These are phyloP conservation scores for Phialocephala subalpina DNA, from an alignment of 2,329 filamentous ascomycete genomes.

Conservation along the genomic window DNA sequence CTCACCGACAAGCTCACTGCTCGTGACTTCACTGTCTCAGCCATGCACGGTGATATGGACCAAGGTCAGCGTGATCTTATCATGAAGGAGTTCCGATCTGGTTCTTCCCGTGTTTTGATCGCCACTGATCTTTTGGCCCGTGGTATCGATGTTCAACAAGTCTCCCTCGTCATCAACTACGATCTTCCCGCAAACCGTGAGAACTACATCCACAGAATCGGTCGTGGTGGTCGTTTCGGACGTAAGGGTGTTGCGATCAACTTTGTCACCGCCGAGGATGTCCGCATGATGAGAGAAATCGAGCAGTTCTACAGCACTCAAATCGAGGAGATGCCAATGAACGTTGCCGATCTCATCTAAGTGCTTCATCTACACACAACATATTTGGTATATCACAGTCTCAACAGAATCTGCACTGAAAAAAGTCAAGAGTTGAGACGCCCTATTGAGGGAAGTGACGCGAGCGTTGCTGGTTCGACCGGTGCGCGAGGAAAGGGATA, in stretches of 20 bases:
- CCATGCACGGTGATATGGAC: constrained; percentile 99
- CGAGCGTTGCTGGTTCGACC: constrained; percentile 47
- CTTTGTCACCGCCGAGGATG: constrained; percentile 99
- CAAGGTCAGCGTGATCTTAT: constrained; percentile 97
- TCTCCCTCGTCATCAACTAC: constrained; percentile 99
- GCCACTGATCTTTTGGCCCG: constrained; percentile 97
- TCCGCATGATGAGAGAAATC: constrained; percentile 99
- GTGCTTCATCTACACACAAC: constrained; percentile 31
- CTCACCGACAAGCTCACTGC: constrained; percentile 98
- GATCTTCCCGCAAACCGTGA: constrained; percentile 98
- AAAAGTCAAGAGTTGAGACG: constrained; percentile 33
- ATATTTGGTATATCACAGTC: constrained; percentile 44
- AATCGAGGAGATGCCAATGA: constrained; percentile 99
- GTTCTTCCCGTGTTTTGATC: constrained; percentile 97
- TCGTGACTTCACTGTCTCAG: constrained; percentile 98
- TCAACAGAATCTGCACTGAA: constrained; percentile 33
- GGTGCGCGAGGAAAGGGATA: constrained; percentile 42
- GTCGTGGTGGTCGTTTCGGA: constrained; percentile 99
- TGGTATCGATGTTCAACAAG: constrained; percentile 99
- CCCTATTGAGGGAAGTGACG: constrained; percentile 43
- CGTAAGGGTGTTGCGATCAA: constrained; percentile 99
- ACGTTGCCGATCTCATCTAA: constrained; percentile 80
- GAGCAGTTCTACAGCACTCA: constrained; percentile 99
- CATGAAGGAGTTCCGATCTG: constrained; percentile 99
- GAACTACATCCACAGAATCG: constrained; percentile 99